phyloP scores from a whole-genome alignment of 768 basidiomycete species.

The Brasilioporus rufonigricans region DNA sequence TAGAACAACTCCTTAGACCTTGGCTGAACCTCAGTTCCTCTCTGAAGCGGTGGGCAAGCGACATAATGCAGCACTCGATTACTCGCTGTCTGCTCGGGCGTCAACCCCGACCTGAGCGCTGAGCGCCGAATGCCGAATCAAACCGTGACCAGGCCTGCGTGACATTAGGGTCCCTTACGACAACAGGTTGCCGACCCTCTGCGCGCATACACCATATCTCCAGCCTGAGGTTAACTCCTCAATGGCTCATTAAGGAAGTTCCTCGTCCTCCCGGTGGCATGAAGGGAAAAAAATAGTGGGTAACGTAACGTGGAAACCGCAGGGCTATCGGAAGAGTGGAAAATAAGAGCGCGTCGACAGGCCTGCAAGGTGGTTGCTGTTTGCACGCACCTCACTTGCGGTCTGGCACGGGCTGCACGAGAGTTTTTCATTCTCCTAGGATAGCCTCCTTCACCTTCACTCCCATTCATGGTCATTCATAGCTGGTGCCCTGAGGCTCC shows the following conservation, averaged over 20 bases:
- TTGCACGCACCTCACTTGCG: slow-evolving; percentile 22
- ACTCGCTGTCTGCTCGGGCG: background rate
- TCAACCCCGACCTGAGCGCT: background rate
- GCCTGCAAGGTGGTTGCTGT: slow-evolving; percentile 6
- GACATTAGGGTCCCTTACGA: slow-evolving; percentile 22
- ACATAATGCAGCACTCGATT: background rate
- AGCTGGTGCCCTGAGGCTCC: background rate
- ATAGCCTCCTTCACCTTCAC: slow-evolving; percentile 17
- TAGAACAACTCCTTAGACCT: background rate
- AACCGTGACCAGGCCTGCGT: slow-evolving; percentile 1
- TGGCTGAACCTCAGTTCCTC: background rate
- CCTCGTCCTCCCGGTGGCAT: slow-evolving; percentile 4
- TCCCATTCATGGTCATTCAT: background rate
- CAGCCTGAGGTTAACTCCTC: slow-evolving; percentile 5
- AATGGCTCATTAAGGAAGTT: slow-evolving; percentile 9
- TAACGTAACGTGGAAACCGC: slow-evolving; percentile 29
- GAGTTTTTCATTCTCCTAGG: slow-evolving; percentile 23
- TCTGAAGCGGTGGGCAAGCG: background rate
- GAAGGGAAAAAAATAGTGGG: slow-evolving; percentile 9
- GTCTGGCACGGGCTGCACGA: slow-evolving; percentile 3
- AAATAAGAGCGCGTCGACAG: slow-evolving; percentile 11
- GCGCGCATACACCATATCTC: slow-evolving; percentile 19
- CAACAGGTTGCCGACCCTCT: slow-evolving; percentile 16
- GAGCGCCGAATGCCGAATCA: background rate
- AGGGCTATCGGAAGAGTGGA: slow-evolving; percentile 18